phyloP scores from a whole-genome alignment of 2,329 filamentous ascomycete genomes.

The Pseudocercospora pini-densiflorae region DNA sequence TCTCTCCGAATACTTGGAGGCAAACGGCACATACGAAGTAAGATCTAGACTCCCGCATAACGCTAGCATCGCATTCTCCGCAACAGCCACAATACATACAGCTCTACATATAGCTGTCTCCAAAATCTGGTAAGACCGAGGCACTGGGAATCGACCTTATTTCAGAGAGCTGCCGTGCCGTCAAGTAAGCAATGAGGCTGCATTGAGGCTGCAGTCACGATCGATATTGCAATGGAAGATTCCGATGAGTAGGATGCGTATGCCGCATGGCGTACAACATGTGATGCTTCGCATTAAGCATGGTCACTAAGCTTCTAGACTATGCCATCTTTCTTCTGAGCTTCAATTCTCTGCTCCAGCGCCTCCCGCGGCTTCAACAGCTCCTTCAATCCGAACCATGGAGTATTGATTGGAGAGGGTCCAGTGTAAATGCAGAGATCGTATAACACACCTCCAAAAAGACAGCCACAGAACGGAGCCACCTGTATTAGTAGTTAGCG shows the following conservation, averaged over 20 bases:
- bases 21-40: neutral
- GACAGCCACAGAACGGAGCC: constrained; percentile 65
- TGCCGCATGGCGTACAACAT: neutral
- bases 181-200: neutral
- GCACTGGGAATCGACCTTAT: neutral
- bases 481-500: constrained; percentile 44
- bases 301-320: neutral
- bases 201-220: neutral
- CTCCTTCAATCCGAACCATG: constrained; percentile 46
- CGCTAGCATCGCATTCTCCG: constrained; percentile 1
- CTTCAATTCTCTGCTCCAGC: constrained; percentile 23
- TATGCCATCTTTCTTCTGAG: constrained; percentile 33
- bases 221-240: neutral
- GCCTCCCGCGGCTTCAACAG: constrained; percentile 29
- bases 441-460: constrained; percentile 68
- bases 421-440: constrained; percentile 70
- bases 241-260: neutral
- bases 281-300: neutral
- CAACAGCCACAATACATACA: constrained; percentile 1
- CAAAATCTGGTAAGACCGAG: neutral
- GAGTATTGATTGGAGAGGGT: constrained; percentile 64
- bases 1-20: neutral
- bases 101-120: neutral
- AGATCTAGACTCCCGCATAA: neutral
- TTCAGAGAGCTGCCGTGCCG: no score